These are phyloP conservation scores for Rhizoclosmatium globosum DNA, from an alignment of 192 early-diverging fungal species.

Conservation along the genomic window DNA sequence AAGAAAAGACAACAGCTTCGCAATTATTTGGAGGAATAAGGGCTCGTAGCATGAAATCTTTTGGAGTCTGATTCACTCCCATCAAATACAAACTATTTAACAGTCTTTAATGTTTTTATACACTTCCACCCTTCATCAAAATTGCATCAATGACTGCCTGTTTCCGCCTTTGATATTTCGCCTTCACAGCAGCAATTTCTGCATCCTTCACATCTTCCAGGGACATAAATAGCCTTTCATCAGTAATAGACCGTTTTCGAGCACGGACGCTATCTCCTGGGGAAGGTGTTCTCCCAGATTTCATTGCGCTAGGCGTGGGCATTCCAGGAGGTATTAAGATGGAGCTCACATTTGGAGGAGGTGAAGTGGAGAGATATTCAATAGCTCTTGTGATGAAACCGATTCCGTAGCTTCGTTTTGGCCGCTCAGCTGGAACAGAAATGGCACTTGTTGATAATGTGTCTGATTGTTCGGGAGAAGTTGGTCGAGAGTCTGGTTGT, in stretches of 20 bases:
- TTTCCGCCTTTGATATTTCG: constrained; percentile 41
- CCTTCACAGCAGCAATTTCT: constrained; percentile 40
- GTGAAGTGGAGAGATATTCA: constrained; percentile 27
- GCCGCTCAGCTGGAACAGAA: constrained; percentile 4
- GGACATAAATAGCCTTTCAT: constrained; percentile 35
- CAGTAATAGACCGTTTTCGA: constrained; percentile 29
- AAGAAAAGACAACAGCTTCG: constrained; percentile 31
- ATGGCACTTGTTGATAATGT: not conserved
- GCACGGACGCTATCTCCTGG: constrained; percentile 20
- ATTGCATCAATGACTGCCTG: constrained; percentile 44
- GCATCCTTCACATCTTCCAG: constrained; percentile 43
- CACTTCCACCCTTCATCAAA: constrained; percentile 41
- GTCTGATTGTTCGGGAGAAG: constrained; percentile 14
- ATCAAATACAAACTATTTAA: not conserved
- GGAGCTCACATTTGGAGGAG: not conserved
- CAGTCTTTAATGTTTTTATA: constrained; percentile 3
- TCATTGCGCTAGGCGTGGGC: constrained; percentile 16
- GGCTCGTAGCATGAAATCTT: constrained; percentile 21
- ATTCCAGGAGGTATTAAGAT: not conserved
- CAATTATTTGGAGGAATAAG: constrained; percentile 27
- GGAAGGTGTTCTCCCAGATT: constrained; percentile 20
- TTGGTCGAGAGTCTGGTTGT: constrained; percentile 3
- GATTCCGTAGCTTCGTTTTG: constrained; percentile 15
- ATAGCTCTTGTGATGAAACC: constrained; percentile 23
- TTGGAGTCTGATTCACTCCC: constrained; percentile 13